Conservation (phyloP, 169 alveolate genomes). For the Plasmodium vivax region DNA sequence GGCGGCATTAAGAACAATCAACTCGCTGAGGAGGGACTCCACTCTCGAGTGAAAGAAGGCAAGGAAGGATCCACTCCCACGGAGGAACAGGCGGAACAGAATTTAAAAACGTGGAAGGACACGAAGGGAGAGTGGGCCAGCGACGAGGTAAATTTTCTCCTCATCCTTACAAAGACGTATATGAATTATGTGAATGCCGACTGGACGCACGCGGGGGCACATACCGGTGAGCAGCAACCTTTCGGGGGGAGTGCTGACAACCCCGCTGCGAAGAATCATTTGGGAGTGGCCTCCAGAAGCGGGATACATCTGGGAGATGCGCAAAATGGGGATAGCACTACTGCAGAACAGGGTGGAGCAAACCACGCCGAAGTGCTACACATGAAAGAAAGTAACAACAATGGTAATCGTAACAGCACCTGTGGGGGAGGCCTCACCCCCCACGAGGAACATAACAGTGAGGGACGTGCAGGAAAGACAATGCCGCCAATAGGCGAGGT, state of each 20-base stretch:
- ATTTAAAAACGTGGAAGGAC: slow-evolving; percentile 16
- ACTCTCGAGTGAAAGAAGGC: neutral
- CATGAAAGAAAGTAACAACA: neutral
- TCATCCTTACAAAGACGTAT: slow-evolving; percentile 59
- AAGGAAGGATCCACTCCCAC: neutral
- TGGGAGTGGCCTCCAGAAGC: neutral
- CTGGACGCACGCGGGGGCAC: neutral
- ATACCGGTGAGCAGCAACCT: neutral
- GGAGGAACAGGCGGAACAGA: slow-evolving; percentile 8
- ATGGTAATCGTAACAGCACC: neutral
- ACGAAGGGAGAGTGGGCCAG: slow-evolving; percentile 41
- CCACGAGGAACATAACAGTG: neutral
- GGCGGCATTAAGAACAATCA: neutral
- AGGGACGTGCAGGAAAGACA: neutral
- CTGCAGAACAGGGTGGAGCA: neutral
- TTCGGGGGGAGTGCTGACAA: neutral
- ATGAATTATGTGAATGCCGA: slow-evolving; percentile 65
- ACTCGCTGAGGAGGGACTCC: neutral
- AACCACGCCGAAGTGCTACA: neutral
- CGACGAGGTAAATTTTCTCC: slow-evolving; percentile 61
- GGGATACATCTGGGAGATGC: neutral
- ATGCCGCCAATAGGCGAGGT: neutral
- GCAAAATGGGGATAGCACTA: neutral
- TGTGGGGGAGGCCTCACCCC: neutral
- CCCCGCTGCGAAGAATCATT: neutral